A percentile compares a stretch with the other conserved stretches of the same genome.
phyloP scores from a whole-genome alignment of 1,139 yeast species.

The Geotrichum carabidarum region DNA sequence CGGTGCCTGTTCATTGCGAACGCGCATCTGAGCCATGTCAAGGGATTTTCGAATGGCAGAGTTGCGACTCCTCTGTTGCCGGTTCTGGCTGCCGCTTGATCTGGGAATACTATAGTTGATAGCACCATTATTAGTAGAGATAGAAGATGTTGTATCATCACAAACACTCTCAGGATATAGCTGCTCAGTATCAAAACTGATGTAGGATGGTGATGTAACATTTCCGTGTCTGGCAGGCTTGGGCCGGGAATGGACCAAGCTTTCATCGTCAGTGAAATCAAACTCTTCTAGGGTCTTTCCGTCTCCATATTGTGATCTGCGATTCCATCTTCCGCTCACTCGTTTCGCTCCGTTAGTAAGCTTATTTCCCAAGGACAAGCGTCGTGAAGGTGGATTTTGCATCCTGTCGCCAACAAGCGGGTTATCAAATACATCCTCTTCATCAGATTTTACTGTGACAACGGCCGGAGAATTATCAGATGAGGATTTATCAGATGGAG shows the following conservation, averaged over 20 bases:
- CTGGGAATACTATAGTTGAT: background rate
- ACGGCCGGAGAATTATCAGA: background rate
- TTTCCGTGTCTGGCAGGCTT: background rate
- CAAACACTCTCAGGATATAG: slow-evolving; percentile 13
- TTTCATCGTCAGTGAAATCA: slow-evolving; percentile 13
- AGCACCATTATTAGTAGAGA: background rate
- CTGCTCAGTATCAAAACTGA: slow-evolving; percentile 14
- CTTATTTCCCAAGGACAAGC: background rate
- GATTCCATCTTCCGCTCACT: background rate
- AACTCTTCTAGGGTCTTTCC: slow-evolving; percentile 8
- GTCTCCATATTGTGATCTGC: slow-evolving; percentile 5
- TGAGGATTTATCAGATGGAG: background rate
- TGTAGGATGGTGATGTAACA: slow-evolving; percentile 2
- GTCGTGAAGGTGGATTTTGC: slow-evolving; percentile 4
- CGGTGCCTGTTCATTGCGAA: slow-evolving; percentile 30
- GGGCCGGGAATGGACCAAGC: background rate
- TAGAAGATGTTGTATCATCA: background rate
- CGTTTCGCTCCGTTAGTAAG: background rate
- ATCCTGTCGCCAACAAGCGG: background rate
- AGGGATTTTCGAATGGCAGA: slow-evolving; percentile 19
- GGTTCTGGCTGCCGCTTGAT: background rate
- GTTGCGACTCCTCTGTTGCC: background rate
- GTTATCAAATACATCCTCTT: background rate
- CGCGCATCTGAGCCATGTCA: slow-evolving; percentile 23
- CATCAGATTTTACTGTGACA: background rate